Evolutionary conservation across 495 filamentous ascomycete genomes (phyloP), one percentile per base, ranked within the genome.

Genomic region (Talaromyces nanjingensis): DNA sequence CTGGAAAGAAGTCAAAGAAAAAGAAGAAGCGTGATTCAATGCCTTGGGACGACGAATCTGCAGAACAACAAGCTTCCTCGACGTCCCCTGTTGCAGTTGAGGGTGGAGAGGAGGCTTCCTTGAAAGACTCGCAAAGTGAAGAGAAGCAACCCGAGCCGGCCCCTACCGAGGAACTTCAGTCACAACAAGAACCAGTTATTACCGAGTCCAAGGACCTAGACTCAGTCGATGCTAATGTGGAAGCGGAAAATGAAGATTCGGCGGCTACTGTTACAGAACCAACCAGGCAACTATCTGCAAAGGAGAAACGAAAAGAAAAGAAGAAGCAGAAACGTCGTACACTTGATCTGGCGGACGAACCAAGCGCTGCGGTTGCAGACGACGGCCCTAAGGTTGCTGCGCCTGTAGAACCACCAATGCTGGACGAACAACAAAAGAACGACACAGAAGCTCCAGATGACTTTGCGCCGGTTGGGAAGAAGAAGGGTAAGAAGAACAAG

Each of bases 401-500:
- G 6, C 52, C 22, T 8, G 24, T 27, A 25, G 49, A 53, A 25
- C 1, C 20, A 6, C 20, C 52, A 0, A n/a, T 29, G 11, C 9
- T 9, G 12, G 25, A 55, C 52, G 52, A 55, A 14, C 22, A 55
- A 12, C 52, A n/a, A 55, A 55, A 55, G 0, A 3, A 55, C 22
- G 24, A 55, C 11, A 39, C 60, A 55, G 42, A 25, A 27, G 63
- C 63, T 39, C 54, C 60, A 47, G 65, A 66, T 16, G 31, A 57
- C 59, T 24, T 76, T 37, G 77, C 79, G 64, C 70, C 81, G 76
- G 73, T 69, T 65, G 77, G 71, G 81, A 83, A 75, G 80, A 74
- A 77, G 77, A 63, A 75, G 77, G 60, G 72, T 73, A 66, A 72
- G 77, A 62, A 76, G 75, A 72, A 62, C 78, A 67, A 64, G 64